Conservation (phyloP, 164 flowering plant genomes). For the Annona squamosa region DNA sequence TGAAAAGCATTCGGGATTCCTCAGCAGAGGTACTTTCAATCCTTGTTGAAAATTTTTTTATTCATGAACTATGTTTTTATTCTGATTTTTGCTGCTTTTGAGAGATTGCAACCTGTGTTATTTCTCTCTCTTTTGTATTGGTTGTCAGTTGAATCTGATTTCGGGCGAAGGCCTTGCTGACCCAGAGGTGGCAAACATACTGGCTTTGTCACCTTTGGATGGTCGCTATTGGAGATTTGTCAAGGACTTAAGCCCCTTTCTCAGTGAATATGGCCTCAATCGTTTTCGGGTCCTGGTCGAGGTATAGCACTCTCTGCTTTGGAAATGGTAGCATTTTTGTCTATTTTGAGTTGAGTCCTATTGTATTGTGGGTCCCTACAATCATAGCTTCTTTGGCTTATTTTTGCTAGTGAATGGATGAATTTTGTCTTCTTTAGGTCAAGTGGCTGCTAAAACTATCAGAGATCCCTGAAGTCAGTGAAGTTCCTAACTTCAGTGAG, state of each 20-base stretch:
- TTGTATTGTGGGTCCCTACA: too few relatives aligned
- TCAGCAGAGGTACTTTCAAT: constrained; percentile 4
- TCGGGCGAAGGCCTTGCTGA: constrained; percentile 17
- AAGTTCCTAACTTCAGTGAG: constrained; percentile 72
- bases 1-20: neutral
- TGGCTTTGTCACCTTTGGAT: constrained; percentile 82
- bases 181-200: constrained; percentile 52
- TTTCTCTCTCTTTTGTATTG: neutral
- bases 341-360: too few relatives aligned
- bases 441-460: constrained; percentile 92
- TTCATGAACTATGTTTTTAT: neutral
- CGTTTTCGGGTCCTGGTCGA: constrained; percentile 76
- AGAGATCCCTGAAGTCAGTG: constrained; percentile 64
- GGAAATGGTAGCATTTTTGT: neutral
- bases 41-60: neutral
- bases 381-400: too few relatives aligned
- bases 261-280: constrained; percentile 85
- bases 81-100: neutral
- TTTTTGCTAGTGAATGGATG: neutral
- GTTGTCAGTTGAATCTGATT: constrained; percentile 30
- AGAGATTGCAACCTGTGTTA: neutral
- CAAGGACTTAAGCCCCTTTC: constrained; percentile 66
- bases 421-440: constrained; percentile 38
- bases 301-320: constrained; percentile 26
- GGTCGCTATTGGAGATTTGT: constrained; percentile 88